Base-by-base conservation (phyloP, 2,329 filamentous ascomycete genomes). In the Herpotrichia juniperi region DNA sequence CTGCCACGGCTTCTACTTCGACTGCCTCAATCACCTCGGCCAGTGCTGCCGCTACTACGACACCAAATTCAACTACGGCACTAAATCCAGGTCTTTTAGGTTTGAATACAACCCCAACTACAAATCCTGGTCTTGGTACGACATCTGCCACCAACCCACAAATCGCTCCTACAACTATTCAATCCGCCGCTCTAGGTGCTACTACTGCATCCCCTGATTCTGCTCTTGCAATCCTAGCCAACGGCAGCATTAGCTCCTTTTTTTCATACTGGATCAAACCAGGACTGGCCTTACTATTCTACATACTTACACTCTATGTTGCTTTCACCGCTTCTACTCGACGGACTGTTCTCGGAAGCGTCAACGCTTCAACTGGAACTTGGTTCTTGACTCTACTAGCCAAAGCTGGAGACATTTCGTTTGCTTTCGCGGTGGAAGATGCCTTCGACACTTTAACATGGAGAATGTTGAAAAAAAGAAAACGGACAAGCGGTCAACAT, bases 401-500 rank as follows among this genome's bases (percentile, higher is more conserved):
- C 26, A 62, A 62, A 49, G 50, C 45, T n/a, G 56, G 52, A 9
- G 59, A 62, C 37, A 54, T 62, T 24, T 31, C 37, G 8, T 59
- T 59, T 25, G 54, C 57, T 2, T 56, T 59, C 17, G 57, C 57
- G 7, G 26, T 59, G 3, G 54, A 51, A 32, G 59, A 62, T 34
- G 35, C 49, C 4, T 50, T 51, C 19, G 59, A 62, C 24, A 56
- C 49, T 1, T 10, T 62, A 17, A 54, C 53, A 26, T 59, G 59
- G 56, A 19, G 57, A 24, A 52, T 48, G 22, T 19, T 59, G 12
- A 56, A 34, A 16, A n/a, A 48, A 10, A 42, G 39, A 24, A 46
- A 17, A 21, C 19, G 25, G 5, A 32, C 16, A 21, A 12, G 8
- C 24, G 47, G 46, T 2, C 9, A 3, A 7, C 35, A n/a, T 21